phyloP scores from a whole-genome alignment of 1,284 basidiomycete species.

The Melampsora allii-populina region DNA sequence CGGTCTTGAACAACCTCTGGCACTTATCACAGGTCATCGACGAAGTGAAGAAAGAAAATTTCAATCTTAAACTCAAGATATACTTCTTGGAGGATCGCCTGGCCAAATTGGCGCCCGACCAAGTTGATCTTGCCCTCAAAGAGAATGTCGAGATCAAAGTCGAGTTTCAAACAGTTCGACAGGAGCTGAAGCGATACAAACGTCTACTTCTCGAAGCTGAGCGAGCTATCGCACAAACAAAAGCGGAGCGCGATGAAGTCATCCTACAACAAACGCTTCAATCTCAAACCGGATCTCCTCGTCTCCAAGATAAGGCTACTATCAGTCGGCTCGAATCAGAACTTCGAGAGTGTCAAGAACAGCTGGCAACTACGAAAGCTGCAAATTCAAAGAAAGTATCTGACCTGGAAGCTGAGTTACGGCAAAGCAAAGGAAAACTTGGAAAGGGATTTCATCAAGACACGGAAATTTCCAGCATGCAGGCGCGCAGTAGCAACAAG shows the following conservation, averaged over 20 bases:
- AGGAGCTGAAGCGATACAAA: constrained; percentile 88
- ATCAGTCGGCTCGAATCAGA: constrained; percentile 46
- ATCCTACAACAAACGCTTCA: constrained; percentile 44
- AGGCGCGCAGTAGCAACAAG: neutral
- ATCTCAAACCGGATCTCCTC: neutral
- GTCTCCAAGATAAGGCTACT: constrained; percentile 3
- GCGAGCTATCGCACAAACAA: constrained; percentile 70
- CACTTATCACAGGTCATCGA: constrained; percentile 69
- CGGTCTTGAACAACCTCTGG: neutral
- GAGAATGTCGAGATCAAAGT: constrained; percentile 93
- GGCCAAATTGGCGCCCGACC: constrained; percentile 75
- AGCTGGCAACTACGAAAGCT: constrained; percentile 48
- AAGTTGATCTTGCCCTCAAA: constrained; percentile 82
- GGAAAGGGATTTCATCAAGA: constrained; percentile 41
- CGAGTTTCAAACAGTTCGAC: constrained; percentile 82
- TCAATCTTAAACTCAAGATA: constrained; percentile 86
- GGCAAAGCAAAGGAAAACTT: constrained; percentile 19
- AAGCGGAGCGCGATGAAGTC: constrained; percentile 56
- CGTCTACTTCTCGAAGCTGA: constrained; percentile 80
- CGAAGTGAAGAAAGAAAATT: constrained; percentile 89
- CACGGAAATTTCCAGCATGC: constrained; percentile 1
- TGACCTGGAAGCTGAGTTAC: constrained; percentile 14
- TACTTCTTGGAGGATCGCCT: constrained; percentile 89
- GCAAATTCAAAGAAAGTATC: constrained; percentile 40
- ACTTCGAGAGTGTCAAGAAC: constrained; percentile 51